Evolutionary conservation across 2,329 filamentous ascomycete species (phyloP).

Genomic region (Diaporthe vexans): DNA sequence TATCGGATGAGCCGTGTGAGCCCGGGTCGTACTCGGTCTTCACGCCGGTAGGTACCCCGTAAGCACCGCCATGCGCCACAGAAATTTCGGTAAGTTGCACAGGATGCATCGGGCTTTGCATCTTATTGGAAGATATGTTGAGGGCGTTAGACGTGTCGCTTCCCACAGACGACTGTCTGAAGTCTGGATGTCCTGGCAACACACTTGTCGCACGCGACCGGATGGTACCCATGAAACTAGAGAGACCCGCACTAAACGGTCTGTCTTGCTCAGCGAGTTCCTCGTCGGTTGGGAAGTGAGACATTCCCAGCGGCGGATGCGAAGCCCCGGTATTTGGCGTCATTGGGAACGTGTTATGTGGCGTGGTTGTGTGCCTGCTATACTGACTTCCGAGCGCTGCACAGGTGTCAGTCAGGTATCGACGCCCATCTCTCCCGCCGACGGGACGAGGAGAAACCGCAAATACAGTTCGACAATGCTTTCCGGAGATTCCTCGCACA

Average conservation of each 20-base stretch:
- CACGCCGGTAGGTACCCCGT: constrained; percentile 59
- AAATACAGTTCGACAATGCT: background rate
- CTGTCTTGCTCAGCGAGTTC: constrained; percentile 69
- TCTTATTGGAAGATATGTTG: constrained; percentile 48
- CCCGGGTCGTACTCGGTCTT: constrained; percentile 61
- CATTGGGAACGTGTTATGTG: constrained; percentile 50
- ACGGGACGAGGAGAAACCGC: background rate
- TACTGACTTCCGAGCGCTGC: constrained; percentile 53
- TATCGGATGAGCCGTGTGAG: constrained; percentile 58
- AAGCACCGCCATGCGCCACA: constrained; percentile 61
- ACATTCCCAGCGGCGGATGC: constrained; percentile 90
- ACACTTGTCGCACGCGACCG: constrained; percentile 60
- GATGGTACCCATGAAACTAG: constrained; percentile 71
- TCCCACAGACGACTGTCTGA: constrained; percentile 50
- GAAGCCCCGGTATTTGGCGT: constrained; percentile 48
- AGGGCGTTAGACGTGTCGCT: constrained; percentile 37
- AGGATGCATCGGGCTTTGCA: constrained; percentile 71
- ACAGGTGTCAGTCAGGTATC: background rate
- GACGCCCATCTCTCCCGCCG: background rate
- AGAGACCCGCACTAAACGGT: constrained; percentile 62
- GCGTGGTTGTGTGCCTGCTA: constrained; percentile 53
- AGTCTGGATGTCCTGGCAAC: constrained; percentile 57
- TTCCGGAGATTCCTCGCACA: too few relatives aligned
- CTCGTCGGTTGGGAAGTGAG: constrained; percentile 80
- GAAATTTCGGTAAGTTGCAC: constrained; percentile 74